These are phyloP conservation scores for Citeromyces siamensis DNA, from an alignment of 1,139 yeast species.

Conservation along the genomic window DNA sequence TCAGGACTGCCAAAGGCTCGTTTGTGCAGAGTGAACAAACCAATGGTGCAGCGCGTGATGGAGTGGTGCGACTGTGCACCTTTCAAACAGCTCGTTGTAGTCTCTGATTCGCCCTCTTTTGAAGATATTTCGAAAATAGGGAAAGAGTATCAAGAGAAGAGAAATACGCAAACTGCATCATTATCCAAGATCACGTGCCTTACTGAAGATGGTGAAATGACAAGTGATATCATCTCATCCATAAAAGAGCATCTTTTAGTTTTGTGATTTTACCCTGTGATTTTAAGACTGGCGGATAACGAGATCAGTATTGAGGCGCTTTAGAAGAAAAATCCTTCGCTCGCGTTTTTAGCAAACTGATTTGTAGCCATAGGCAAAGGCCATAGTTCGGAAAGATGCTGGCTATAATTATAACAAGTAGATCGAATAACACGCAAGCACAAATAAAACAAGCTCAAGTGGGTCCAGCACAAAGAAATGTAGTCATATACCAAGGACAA, in stretches of 20 bases:
- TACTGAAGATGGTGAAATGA: constrained; percentile 31
- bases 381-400: no score
- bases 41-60: constrained; percentile 80
- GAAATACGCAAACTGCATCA: constrained; percentile 18
- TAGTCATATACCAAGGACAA: no score
- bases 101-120: constrained; percentile 21
- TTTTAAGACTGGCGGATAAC: constrained; percentile 79
- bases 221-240: constrained; percentile 51
- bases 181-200: constrained; percentile 32
- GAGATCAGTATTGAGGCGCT: no score
- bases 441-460: no score
- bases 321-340: no score
- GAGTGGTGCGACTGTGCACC: constrained; percentile 92
- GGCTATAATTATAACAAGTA: no score
- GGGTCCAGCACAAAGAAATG: no score
- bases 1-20: constrained; percentile 73
- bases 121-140: constrained; percentile 17
- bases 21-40: constrained; percentile 79
- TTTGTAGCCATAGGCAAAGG: no score
- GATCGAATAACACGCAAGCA: no score
- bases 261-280: constrained; percentile 88
- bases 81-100: constrained; percentile 47
- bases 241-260: constrained; percentile 28
- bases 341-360: no score
- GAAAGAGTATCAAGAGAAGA: constrained; percentile 16